phyloP scores from a whole-genome alignment of 129 eudicot species.

The Apium graveolens region DNA sequence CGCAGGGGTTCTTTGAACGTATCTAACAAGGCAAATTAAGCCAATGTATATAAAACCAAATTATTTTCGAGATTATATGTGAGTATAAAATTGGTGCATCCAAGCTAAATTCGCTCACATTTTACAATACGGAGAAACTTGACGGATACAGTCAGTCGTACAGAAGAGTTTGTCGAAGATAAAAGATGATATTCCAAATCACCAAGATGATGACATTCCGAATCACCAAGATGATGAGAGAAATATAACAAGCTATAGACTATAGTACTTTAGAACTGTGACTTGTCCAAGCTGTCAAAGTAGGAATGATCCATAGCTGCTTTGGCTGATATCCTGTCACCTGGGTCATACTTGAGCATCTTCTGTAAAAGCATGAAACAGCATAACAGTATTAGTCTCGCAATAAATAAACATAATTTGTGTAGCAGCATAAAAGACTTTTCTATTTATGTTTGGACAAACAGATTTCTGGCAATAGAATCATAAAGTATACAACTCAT shows the following conservation, averaged over 20 bases:
- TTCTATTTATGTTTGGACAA: background rate
- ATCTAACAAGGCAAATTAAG: background rate
- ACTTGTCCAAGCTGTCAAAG: conserved; percentile 72
- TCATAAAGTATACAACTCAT: background rate
- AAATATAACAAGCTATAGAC: background rate
- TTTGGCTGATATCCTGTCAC: conserved; percentile 82
- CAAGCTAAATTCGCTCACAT: background rate
- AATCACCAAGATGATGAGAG: conserved; percentile 59
- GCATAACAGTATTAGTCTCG: background rate
- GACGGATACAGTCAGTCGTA: background rate
- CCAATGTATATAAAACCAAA: background rate
- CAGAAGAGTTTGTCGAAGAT: background rate
- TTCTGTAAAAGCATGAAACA: conserved; percentile 33
- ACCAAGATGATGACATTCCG: conserved; percentile 48
- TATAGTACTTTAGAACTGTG: conserved; percentile 46
- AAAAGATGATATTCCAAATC: conserved; percentile 19
- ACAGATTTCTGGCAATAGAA: background rate
- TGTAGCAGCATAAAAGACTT: no score
- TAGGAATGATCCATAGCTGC: conserved; percentile 86
- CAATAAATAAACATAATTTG: background rate
- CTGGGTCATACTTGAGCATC: conserved; percentile 83
- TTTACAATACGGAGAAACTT: background rate
- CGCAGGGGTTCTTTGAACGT: background rate
- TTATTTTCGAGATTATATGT: background rate
- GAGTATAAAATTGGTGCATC: background rate